These are phyloP conservation scores for Verticillium dahliae DNA, from an alignment of 2,329 filamentous ascomycete species.

Conservation along the genomic window DNA sequence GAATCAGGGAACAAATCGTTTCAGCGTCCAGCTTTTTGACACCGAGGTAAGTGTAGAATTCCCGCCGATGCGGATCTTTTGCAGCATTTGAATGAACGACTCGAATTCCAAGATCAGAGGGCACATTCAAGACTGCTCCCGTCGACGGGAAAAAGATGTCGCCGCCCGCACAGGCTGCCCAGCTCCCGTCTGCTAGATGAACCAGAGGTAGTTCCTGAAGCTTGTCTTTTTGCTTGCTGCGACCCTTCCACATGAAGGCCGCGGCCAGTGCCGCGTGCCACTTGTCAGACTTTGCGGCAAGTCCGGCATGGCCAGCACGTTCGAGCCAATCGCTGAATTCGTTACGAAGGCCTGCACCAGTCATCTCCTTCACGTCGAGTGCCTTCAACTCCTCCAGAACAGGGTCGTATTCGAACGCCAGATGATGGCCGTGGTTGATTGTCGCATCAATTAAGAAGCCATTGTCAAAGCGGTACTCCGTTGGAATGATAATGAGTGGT, in stretches of 20 bases:
- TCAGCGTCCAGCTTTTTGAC: background rate
- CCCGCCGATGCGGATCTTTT: background rate
- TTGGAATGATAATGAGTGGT: background rate
- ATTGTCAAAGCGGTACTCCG: background rate
- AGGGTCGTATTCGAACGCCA: conserved; percentile 3
- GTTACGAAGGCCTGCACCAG: background rate
- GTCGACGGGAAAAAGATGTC: background rate
- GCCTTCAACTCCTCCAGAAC: background rate
- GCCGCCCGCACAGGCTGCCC: background rate
- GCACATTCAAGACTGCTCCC: background rate
- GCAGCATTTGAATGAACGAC: background rate
- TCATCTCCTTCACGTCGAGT: background rate
- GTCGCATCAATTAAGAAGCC: background rate
- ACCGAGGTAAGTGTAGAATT: background rate
- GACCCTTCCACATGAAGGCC: background rate
- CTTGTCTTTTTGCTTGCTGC: background rate
- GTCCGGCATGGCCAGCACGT: background rate
- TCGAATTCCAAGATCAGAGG: background rate
- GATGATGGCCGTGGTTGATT: background rate
- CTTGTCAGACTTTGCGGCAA: background rate
- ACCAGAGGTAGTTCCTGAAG: background rate
- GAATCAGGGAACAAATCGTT: background rate
- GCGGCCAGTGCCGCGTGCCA: background rate
- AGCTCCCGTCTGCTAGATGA: background rate
- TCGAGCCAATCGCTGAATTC: background rate